Conservation (phyloP, 768 basidiomycete genomes). For the Exsudoporus frostii region DNA sequence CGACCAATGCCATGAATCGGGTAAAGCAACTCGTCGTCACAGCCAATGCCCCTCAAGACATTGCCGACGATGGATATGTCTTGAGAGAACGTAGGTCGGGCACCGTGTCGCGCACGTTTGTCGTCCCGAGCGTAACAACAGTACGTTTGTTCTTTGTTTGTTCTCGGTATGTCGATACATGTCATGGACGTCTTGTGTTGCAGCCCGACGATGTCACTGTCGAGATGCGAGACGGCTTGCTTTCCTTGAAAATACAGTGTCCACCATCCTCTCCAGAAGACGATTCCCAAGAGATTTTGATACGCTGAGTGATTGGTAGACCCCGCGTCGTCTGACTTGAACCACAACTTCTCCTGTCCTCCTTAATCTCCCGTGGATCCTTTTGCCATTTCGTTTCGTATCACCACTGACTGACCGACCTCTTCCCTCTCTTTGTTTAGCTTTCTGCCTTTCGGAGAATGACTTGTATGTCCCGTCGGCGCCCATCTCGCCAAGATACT, state of each 20-base stretch:
- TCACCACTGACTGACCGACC: slow-evolving; percentile 10
- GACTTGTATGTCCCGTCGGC: background rate
- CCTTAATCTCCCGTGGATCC: slow-evolving; percentile 4
- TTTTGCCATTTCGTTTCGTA: background rate
- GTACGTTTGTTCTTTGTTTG: slow-evolving; percentile 36
- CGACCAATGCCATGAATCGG: slow-evolving; percentile 58
- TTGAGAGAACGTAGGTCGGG: slow-evolving; percentile 58
- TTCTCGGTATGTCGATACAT: background rate
- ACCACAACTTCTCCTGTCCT: slow-evolving; percentile 6
- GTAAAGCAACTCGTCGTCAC: slow-evolving; percentile 58
- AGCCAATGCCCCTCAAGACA: slow-evolving; percentile 42
- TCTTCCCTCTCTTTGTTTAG: background rate
- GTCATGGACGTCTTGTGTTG: slow-evolving; percentile 8
- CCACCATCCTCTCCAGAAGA: slow-evolving; percentile 43
- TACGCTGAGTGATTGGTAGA: slow-evolving; percentile 40
- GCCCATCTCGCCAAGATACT: background rate
- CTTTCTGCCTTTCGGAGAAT: slow-evolving; percentile 3
- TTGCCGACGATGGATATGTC: slow-evolving; percentile 41
- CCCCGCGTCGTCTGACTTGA: slow-evolving; percentile 7
- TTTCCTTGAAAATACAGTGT: slow-evolving; percentile 52
- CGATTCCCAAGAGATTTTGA: slow-evolving; percentile 45
- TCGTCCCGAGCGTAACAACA: slow-evolving; percentile 54
- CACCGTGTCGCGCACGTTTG: slow-evolving; percentile 45
- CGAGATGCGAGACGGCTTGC: slow-evolving; percentile 57
- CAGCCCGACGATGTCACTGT: slow-evolving; percentile 55